Conservation (phyloP, 73 alveolate species). For the Symbiodinium pilosum region DNA sequence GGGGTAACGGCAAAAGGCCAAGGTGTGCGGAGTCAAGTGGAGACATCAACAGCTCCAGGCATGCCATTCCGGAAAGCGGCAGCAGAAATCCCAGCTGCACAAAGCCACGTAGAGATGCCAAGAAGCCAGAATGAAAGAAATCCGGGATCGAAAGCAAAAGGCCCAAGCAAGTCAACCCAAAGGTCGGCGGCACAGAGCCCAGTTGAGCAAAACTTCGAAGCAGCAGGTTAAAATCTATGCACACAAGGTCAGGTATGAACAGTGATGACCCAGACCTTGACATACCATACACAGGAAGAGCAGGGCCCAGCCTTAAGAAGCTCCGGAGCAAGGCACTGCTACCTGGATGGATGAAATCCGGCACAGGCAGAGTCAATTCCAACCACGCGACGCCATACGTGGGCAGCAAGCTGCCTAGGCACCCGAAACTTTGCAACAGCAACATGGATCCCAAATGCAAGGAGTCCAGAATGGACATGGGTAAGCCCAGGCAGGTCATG, state of each 20-base stretch:
- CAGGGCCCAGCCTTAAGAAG: not conserved
- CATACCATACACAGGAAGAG: conserved; percentile 29
- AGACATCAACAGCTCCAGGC: not conserved
- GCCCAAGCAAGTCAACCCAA: conserved; percentile 20
- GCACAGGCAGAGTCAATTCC: not conserved
- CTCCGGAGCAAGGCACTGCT: not conserved
- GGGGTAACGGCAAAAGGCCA: not conserved
- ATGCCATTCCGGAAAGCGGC: conserved; percentile 38
- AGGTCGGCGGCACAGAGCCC: not conserved
- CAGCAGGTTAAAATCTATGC: not conserved
- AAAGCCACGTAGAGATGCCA: conserved; percentile 23
- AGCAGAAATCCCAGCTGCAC: not conserved
- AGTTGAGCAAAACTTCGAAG: not conserved
- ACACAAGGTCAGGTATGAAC: not conserved
- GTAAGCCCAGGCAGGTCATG: conserved; percentile 26
- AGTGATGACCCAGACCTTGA: not conserved
- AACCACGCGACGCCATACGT: conserved; percentile 22
- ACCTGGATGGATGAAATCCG: conserved; percentile 10
- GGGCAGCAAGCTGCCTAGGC: not conserved
- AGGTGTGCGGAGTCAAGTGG: conserved; percentile 28
- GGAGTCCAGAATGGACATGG: conserved; percentile 23
- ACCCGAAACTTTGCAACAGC: conserved; percentile 19
- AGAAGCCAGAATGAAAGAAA: not conserved
- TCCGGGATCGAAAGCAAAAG: not conserved
- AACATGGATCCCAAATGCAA: conserved; percentile 10